These are phyloP conservation scores for Phoma sp. DNA, from an alignment of 2,329 filamentous ascomycete genomes.

Conservation along the genomic window DNA sequence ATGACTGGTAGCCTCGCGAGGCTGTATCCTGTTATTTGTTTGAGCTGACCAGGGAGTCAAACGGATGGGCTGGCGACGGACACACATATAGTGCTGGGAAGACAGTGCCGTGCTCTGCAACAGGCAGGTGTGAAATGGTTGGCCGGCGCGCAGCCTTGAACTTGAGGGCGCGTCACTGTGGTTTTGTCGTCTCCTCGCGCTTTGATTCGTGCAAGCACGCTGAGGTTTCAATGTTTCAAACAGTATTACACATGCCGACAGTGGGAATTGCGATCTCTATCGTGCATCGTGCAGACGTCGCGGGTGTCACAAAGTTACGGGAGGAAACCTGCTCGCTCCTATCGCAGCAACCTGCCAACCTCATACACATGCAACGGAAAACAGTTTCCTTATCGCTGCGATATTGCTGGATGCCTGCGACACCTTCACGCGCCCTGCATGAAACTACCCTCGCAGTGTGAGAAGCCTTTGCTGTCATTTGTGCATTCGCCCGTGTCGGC, in stretches of 20 bases:
- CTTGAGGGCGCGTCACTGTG: constrained; percentile 27
- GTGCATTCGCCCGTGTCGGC: constrained; percentile 1
- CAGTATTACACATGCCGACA: constrained; percentile 5
- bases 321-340: background rate
- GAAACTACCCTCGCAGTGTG: constrained; percentile 4
- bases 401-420: constrained; percentile 1
- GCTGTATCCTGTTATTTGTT: constrained; percentile 5
- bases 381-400: constrained; percentile 13
- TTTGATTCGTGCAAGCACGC: constrained; percentile 4
- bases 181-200: background rate
- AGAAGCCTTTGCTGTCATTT: background rate
- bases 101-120: background rate
- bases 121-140: constrained; percentile 10
- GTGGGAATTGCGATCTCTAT: constrained; percentile 11
- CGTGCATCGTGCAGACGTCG: constrained; percentile 21
- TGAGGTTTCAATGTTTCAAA: constrained; percentile 9
- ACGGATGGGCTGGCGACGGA: background rate
- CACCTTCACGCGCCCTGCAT: constrained; percentile 1
- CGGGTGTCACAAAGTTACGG: constrained; percentile 16
- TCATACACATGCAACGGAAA: constrained; percentile 13
- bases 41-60: constrained; percentile 1
- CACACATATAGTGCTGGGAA: constrained; percentile 1
- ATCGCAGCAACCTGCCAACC: constrained; percentile 8
- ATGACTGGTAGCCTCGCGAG: background rate
- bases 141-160: constrained; percentile 1